Conservation (phyloP, 164 flowering plant genomes). For the Macadamia tetraphylla region DNA sequence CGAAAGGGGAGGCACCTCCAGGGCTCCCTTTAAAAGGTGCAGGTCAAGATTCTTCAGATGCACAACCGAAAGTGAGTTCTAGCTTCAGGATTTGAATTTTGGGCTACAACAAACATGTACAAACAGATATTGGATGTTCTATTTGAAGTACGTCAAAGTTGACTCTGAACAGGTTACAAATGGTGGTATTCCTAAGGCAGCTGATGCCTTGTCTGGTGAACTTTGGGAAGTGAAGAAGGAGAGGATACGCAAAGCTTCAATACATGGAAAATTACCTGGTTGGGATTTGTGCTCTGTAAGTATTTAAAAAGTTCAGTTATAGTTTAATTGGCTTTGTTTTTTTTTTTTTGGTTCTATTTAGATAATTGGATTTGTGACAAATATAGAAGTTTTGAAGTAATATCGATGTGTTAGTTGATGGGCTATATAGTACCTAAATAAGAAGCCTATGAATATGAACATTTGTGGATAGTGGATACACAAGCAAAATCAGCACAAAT, state of each 20-base stretch:
- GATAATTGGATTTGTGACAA: too few relatives aligned
- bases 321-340: background rate
- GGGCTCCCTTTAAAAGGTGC: constrained; percentile 95
- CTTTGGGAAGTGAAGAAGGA: constrained; percentile 89
- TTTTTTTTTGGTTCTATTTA: too few relatives aligned
- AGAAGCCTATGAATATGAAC: too few relatives aligned
- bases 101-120: background rate
- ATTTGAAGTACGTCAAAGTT: background rate
- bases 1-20: constrained; percentile 98
- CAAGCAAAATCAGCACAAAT: too few relatives aligned
- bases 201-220: constrained; percentile 94
- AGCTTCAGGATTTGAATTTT: constrained; percentile 1
- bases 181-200: constrained; percentile 72
- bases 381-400: too few relatives aligned
- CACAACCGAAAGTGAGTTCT: constrained; percentile 57
- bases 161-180: constrained; percentile 39
- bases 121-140: constrained; percentile 1
- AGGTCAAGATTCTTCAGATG: constrained; percentile 90
- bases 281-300: constrained; percentile 99
- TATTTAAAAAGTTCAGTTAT: constrained; percentile 7
- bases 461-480: too few relatives aligned
- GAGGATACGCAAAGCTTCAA: constrained; percentile 75
- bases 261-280: constrained; percentile 73
- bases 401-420: background rate
- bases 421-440: too few relatives aligned